Conservation (phyloP, 1,284 basidiomycete genomes). For the Waitea zeae region DNA sequence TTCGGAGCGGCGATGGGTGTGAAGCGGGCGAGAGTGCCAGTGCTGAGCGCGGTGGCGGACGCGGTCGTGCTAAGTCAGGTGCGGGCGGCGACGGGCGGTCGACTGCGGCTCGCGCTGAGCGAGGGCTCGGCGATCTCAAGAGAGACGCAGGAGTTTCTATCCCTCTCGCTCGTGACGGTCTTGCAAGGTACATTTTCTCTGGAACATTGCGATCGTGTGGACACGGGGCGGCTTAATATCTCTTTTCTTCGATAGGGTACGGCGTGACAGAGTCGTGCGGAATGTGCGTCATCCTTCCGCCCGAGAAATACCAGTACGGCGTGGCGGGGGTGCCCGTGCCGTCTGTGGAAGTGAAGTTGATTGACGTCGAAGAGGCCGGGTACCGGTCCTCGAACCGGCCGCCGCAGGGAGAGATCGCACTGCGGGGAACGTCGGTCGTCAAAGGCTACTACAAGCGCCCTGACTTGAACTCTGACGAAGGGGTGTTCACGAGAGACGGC, state of each 20-base stretch:
- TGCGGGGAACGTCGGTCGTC: conserved; percentile 63
- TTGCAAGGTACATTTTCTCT: conserved; percentile 55
- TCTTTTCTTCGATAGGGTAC: conserved; percentile 40
- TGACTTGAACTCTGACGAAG: conserved; percentile 73
- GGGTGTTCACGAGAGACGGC: conserved; percentile 69
- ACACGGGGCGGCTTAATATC: too few relatives aligned
- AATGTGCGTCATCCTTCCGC: conserved; percentile 75
- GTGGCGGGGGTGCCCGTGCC: conserved; percentile 75
- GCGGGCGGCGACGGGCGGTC: conserved; percentile 73
- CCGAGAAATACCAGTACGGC: conserved; percentile 62
- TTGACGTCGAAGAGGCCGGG: conserved; percentile 70
- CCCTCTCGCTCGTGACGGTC: conserved; percentile 63
- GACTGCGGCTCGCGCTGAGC: conserved; percentile 60
- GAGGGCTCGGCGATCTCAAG: conserved; percentile 77
- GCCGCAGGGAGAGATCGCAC: conserved; percentile 71
- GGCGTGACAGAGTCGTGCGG: conserved; percentile 90
- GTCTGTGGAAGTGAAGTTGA: conserved; percentile 75
- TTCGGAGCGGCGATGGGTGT: conserved; percentile 56
- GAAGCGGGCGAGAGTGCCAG: conserved; percentile 55
- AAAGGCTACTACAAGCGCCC: conserved; percentile 80
- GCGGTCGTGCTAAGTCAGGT: conserved; percentile 61
- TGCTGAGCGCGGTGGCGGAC: conserved; percentile 59
- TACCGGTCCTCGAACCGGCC: conserved; percentile 55
- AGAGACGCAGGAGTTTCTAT: conserved; percentile 87
- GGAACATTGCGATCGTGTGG: too few relatives aligned